Evolutionary conservation across 2,329 filamentous ascomycete genomes (phyloP), one percentile per base, ranked within the genome.

Genomic region (Teratosphaeria viscida): DNA sequence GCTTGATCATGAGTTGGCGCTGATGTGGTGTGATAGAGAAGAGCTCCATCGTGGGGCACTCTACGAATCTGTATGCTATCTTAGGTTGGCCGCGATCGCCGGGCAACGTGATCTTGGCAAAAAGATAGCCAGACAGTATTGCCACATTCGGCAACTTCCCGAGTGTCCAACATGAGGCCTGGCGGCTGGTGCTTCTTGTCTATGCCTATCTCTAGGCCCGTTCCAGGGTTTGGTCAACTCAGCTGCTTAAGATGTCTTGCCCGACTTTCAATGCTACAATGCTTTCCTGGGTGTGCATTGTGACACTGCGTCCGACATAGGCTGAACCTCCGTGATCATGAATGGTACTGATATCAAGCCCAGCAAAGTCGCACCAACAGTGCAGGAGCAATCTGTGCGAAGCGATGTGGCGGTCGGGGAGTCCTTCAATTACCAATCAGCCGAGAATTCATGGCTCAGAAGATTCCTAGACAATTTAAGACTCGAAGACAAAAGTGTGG

Each of bases 71-170:
- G 37, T 43, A 14, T 14, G 37, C 37, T 43, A 43, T 43, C 37
- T 43, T 43, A 12, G 5, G 37, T 43, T 43, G 37, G 37, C 37
- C 37, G 37, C 37, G 52, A n/a, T 26, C 52, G 19, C 16, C 27
- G 52, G 52, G 11, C 64, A 68, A 61, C 70, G 67, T 29, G 72
- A 55, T 4, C 58, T 11, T 23, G 43, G 43, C 43, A 49, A 10
- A 49, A 49, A 32, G 29, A 32, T 32, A 32, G 29, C 5, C 23
- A 5, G 43, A 49, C n/a, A 19, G 43, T n/a, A 49, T 19, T 19
- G 43, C 19, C 43, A 23, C 19, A 23, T 19, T 23, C 43, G 43
- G n/a, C 29, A 32, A 5, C 29, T 4, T 32, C 7, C 19, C 19
- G 43, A 5, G 16, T 11, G 11, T 39, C 19, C 19, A 43, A 14